Evolutionary conservation across 495 filamentous ascomycete genomes (phyloP).

Genomic region (Mytilinidion resinicola): DNA sequence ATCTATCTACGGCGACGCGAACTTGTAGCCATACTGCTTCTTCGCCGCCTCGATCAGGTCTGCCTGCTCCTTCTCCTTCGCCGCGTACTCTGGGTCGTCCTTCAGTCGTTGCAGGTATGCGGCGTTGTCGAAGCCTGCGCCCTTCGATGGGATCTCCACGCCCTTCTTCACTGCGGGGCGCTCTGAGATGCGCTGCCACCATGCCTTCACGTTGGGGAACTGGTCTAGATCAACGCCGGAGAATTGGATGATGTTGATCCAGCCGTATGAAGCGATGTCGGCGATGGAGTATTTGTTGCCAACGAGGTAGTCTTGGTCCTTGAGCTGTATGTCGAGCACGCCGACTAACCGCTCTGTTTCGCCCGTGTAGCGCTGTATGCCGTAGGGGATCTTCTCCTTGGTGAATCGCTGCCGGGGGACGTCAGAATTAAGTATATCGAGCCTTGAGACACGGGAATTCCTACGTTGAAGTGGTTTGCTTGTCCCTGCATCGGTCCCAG

Average conservation of each 20-base stretch:
- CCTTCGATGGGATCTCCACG: slow-evolving; percentile 23
- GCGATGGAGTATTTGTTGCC: slow-evolving; percentile 37
- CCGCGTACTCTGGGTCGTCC: slow-evolving; percentile 31
- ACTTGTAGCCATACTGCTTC: slow-evolving; percentile 35
- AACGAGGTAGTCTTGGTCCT: slow-evolving; percentile 31
- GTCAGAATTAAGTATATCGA: neutral
- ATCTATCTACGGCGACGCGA: slow-evolving; percentile 18
- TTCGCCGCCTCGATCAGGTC: slow-evolving; percentile 30
- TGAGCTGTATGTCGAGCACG: slow-evolving; percentile 34
- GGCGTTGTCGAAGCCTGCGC: slow-evolving; percentile 18
- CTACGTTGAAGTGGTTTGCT: slow-evolving; percentile 35
- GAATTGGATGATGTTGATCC: slow-evolving; percentile 31
- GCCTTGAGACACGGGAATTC: neutral
- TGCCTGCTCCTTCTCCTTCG: slow-evolving; percentile 26
- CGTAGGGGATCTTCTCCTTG: slow-evolving; percentile 33
- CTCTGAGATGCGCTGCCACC: slow-evolving; percentile 30
- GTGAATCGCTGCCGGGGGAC: slow-evolving; percentile 21
- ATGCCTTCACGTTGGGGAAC: slow-evolving; percentile 33
- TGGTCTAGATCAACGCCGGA: slow-evolving; percentile 28
- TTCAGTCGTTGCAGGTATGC: slow-evolving; percentile 25
- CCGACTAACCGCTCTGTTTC: slow-evolving; percentile 37
- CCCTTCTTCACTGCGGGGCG: slow-evolving; percentile 35
- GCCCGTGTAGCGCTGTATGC: slow-evolving; percentile 34
- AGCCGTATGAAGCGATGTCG: slow-evolving; percentile 35
- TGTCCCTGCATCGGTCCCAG: slow-evolving; percentile 38